These are phyloP conservation scores for Nephromyces sp. DNA, from an alignment of 169 alveolate genomes.

Conservation along the genomic window DNA sequence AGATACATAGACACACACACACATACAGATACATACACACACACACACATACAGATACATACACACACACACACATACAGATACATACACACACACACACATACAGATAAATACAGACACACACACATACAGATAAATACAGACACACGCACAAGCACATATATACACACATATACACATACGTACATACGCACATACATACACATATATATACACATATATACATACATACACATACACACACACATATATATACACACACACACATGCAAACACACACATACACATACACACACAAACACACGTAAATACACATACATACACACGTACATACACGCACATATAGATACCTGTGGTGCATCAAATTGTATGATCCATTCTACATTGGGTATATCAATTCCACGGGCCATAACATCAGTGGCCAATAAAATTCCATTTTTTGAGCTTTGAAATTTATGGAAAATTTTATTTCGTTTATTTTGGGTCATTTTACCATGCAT, in stretches of 20 bases:
- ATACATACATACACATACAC: too few species aligned
- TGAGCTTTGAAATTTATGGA: background rate
- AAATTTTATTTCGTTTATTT: slow-evolving; percentile 8
- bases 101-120: background rate
- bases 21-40: background rate
- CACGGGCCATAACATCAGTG: slow-evolving; percentile 97
- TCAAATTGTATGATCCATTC: slow-evolving; percentile 92
- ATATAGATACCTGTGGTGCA: slow-evolving; percentile 71
- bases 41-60: background rate
- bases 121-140: background rate
- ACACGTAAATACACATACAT: too few species aligned
- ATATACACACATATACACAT: background rate
- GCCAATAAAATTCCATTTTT: slow-evolving; percentile 74
- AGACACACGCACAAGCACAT: background rate
- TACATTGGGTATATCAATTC: slow-evolving; percentile 94
- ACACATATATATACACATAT: background rate
- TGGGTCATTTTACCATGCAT: slow-evolving; percentile 40
- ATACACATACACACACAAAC: too few species aligned
- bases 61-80: background rate
- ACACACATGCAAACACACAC: too few species aligned
- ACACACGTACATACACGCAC: too few species aligned
- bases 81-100: background rate
- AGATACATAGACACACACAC: background rate
- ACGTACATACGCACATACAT: background rate
- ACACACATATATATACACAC: too few species aligned